Conservation (phyloP, 768 basidiomycete genomes). For the Pleurotus djamor region DNA sequence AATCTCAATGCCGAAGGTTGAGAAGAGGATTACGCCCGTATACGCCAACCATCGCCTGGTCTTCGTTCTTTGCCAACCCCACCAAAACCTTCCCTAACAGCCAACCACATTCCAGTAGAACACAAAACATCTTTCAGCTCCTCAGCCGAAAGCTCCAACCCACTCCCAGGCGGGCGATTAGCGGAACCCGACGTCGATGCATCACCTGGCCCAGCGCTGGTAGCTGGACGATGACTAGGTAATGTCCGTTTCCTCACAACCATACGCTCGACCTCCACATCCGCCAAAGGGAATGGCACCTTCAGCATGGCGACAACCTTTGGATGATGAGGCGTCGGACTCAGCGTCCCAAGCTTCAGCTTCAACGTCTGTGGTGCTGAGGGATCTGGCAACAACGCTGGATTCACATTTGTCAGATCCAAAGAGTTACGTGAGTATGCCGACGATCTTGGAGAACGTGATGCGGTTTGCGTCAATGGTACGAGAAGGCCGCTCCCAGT, state of each 20-base stretch:
- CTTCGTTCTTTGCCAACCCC: conserved; percentile 79
- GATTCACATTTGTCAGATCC: not conserved
- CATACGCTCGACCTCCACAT: conserved; percentile 70
- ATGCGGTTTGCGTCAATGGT: conserved; percentile 9
- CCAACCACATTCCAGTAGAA: conserved; percentile 86
- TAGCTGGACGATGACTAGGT: conserved; percentile 18
- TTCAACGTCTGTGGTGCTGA: not conserved
- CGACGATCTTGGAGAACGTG: conserved; percentile 12
- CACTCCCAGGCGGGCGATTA: conserved; percentile 14
- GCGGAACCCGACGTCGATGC: not conserved
- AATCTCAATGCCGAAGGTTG: not conserved
- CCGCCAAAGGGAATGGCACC: conserved; percentile 85
- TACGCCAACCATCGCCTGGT: conserved; percentile 80
- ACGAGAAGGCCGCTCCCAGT: conserved; percentile 1
- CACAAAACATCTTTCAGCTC: conserved; percentile 93
- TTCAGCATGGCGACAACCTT: conserved; percentile 92
- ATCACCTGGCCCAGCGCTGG: not conserved
- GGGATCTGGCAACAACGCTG: not conserved
- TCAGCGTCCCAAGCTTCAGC: conserved; percentile 65
- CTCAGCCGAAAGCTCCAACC: conserved; percentile 76
- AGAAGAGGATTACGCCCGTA: conserved; percentile 44
- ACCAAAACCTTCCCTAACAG: conserved; percentile 90
- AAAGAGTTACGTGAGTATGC: conserved; percentile 9
- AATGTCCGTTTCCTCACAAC: conserved; percentile 48
- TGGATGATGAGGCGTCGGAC: conserved; percentile 94